Evolutionary conservation across 2,329 filamentous ascomycete species (phyloP).

Genomic region (Akanthomyces muscarius): DNA sequence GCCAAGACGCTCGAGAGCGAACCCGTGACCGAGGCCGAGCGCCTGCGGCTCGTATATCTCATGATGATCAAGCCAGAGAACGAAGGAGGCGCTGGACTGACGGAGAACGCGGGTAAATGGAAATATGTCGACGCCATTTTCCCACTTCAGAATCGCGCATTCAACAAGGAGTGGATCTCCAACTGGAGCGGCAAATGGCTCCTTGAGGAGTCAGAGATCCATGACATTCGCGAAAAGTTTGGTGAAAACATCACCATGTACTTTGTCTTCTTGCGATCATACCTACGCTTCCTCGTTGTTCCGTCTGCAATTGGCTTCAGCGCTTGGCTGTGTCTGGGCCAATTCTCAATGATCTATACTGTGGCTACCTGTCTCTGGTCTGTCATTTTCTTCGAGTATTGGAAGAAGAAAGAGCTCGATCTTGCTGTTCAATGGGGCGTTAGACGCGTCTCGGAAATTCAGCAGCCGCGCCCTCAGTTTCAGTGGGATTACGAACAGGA

Average conservation of each 20-base stretch:
- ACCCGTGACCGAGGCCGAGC: slow-evolving; percentile 81
- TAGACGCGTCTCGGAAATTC: slow-evolving; percentile 75
- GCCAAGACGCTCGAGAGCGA: slow-evolving; percentile 64
- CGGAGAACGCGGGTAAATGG: slow-evolving; percentile 65
- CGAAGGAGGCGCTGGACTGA: slow-evolving; percentile 77
- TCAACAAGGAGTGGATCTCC: slow-evolving; percentile 73
- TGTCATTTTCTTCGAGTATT: slow-evolving; percentile 87
- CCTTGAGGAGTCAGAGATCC: slow-evolving; percentile 62
- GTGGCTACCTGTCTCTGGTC: slow-evolving; percentile 79
- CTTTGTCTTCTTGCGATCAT: slow-evolving; percentile 89
- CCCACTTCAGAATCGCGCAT: slow-evolving; percentile 70
- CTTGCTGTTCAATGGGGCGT: slow-evolving; percentile 86
- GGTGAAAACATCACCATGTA: slow-evolving; percentile 89
- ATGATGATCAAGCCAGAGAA: slow-evolving; percentile 70
- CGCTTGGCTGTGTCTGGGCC: slow-evolving; percentile 77
- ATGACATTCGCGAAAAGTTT: slow-evolving; percentile 70
- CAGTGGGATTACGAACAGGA: slow-evolving; percentile 70
- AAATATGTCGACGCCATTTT: slow-evolving; percentile 70
- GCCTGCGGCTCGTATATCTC: slow-evolving; percentile 81
- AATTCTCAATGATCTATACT: slow-evolving; percentile 79
- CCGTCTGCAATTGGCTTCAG: slow-evolving; percentile 73
- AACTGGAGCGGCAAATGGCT: slow-evolving; percentile 70
- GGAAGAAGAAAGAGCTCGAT: slow-evolving; percentile 90
- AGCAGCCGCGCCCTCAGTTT: slow-evolving; percentile 74
- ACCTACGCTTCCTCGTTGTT: slow-evolving; percentile 81